These are phyloP conservation scores for Kitagawia praeruptora DNA, from an alignment of 129 eudicot genomes.

Conservation along the genomic window DNA sequence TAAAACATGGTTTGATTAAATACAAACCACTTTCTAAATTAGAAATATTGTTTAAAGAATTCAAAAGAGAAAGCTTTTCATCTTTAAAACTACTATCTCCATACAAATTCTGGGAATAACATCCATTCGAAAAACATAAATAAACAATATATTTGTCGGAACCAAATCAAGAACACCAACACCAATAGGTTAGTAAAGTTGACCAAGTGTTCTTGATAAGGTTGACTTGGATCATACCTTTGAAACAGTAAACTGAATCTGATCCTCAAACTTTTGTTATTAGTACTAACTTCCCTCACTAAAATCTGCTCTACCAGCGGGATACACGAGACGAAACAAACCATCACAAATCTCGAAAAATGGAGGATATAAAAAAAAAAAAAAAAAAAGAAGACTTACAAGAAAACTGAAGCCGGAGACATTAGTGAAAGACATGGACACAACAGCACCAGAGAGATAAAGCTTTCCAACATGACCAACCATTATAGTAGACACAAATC, in stretches of 20 bases:
- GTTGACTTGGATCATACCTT: not conserved
- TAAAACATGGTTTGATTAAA: not conserved
- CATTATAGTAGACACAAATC: conserved; percentile 3
- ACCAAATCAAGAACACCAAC: no score
- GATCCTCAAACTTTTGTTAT: not conserved
- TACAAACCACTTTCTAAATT: not conserved
- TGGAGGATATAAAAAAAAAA: no score
- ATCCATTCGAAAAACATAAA: not conserved
- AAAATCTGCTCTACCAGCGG: no score
- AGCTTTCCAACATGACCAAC: conserved; percentile 10
- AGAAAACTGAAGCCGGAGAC: conserved; percentile 16
- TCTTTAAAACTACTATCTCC: not conserved
- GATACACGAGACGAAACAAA: no score
- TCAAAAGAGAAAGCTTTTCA: not conserved
- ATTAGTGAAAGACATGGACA: conserved; percentile 8
- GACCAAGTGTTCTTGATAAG: not conserved
- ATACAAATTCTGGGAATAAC: not conserved
- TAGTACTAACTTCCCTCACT: not conserved
- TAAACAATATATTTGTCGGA: no score
- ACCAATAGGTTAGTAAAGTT: not conserved
- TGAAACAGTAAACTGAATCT: not conserved
- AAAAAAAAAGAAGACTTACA: not conserved
- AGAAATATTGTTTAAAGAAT: not conserved
- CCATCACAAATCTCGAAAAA: not conserved
- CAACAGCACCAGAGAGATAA: conserved; percentile 3